Base-by-base conservation (phyloP, 1,284 basidiomycete species). In the Stygiomarasmius scandens region DNA sequence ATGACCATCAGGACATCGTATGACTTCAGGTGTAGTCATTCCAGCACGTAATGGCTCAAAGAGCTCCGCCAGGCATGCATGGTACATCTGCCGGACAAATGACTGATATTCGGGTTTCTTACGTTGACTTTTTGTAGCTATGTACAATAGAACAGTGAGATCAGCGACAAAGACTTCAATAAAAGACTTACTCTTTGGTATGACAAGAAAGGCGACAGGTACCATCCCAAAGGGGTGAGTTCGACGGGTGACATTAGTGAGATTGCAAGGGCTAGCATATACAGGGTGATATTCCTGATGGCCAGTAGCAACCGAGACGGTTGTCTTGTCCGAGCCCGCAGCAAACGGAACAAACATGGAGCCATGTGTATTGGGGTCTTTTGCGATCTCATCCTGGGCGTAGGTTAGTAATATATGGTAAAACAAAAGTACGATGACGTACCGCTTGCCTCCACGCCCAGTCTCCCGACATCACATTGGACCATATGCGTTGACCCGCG, bases 291-390 rank as follows among this genome's bases (percentile, higher is more conserved):
- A 72, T 22, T 71, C 66, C 29, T 68, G 66, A 24, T 75, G 65
- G 0, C 75, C 66, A 0, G 73, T 75, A 2, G 61, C 68, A 11
- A 74, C 68, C 0, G 71, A 75, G 0, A 74, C 67, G 0, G 69
- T 73, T 0, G 69, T 76, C 49, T 76, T 76, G 52, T 76, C 68
- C 41, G 68, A 70, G 0, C 74, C 73, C 1, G 67, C 58, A n/a
- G 75, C 64, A 6, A 75, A 59, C 0, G 70, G 71, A n/a, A 71
- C 61, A 41, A 72, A 67, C 55, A 69, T 67, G 0, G 64, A 52
- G 0, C 73, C 69, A 50, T 67, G 49, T 1, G 55, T 68, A 2
- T 45, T 34, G 1, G 22, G 38, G 48, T 70, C 62, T n/a, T 63
- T 12, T 10, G 59, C 57, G 45, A 71, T 65, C 14, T 57, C 55